phyloP scores from a whole-genome alignment of 345 rosid genomes.

The Eucalyptus pauciflora region DNA sequence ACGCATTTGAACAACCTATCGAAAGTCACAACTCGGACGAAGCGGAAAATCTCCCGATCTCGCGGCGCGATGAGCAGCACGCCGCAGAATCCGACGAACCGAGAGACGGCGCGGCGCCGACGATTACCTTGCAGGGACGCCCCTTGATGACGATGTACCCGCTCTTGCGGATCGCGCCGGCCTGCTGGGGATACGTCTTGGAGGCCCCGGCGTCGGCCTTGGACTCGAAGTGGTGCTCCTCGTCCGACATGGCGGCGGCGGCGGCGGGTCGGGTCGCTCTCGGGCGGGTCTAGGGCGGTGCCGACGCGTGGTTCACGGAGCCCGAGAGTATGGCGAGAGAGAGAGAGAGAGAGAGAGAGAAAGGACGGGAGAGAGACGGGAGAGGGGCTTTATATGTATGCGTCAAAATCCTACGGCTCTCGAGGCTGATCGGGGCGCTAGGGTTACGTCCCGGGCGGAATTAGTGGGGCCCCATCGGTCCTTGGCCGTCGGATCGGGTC shows the following conservation, averaged over 20 bases:
- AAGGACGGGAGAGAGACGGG: accelerated
- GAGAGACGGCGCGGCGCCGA: background rate
- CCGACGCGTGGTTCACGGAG: background rate
- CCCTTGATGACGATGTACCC: slow-evolving; percentile 10
- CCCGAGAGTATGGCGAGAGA: background rate
- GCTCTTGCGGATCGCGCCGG: slow-evolving; percentile 7
- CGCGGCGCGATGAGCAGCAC: no score
- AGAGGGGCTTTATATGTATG: background rate
- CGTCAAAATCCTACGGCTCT: background rate
- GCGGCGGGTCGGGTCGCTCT: background rate
- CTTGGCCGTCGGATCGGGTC: background rate
- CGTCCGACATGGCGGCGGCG: slow-evolving; percentile 4
- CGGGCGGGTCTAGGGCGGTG: background rate
- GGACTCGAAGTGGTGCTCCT: slow-evolving; percentile 9
- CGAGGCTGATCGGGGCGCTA: background rate
- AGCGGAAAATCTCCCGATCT: background rate
- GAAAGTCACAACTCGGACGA: background rate
- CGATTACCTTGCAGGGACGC: slow-evolving; percentile 6
- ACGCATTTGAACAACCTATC: background rate
- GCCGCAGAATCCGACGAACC: no score
- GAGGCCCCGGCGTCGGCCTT: slow-evolving; percentile 8
- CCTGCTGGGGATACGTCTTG: slow-evolving; percentile 12
- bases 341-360: background rate
- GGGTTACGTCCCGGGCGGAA: background rate
- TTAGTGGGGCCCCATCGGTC: background rate